These are phyloP conservation scores for Cutaneotrichosporon spelunceum DNA, from an alignment of 1,284 basidiomycete species.

Conservation along the genomic window DNA sequence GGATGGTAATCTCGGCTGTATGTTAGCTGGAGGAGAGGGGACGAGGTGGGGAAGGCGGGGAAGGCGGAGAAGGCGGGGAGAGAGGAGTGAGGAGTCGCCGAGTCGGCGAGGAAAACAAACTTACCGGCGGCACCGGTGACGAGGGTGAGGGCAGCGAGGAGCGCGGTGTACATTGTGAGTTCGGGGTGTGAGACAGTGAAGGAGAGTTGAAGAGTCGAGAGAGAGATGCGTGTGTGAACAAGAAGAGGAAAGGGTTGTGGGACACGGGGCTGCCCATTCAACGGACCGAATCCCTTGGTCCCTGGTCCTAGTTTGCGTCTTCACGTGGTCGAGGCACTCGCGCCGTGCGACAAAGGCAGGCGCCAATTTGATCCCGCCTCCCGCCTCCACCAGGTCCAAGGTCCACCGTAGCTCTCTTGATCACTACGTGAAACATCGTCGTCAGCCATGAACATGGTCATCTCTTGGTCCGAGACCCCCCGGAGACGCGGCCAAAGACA, in stretches of 20 bases:
- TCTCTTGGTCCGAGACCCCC: too few species aligned
- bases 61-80: conserved; percentile 21
- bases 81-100: conserved; percentile 15
- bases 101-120: not conserved
- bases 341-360: not conserved
- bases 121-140: conserved; percentile 26
- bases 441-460: too few species aligned
- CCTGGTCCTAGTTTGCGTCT: too few species aligned
- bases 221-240: not conserved
- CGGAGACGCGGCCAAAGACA: too few species aligned
- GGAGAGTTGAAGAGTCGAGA: not conserved
- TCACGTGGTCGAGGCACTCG: too few species aligned
- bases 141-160: conserved; percentile 22
- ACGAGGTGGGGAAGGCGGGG: not conserved
- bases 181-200: not conserved
- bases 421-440: too few species aligned
- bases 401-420: too few species aligned
- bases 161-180: conserved; percentile 20
- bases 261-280: too few species aligned
- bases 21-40: not conserved
- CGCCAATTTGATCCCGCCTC: not conserved
- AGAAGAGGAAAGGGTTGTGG: not conserved
- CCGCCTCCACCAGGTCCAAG: too few species aligned
- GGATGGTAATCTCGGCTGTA: conserved; percentile 39
- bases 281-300: too few species aligned